phyloP scores from a whole-genome alignment of 1,284 basidiomycete species.

The Earliella scabrosa region DNA sequence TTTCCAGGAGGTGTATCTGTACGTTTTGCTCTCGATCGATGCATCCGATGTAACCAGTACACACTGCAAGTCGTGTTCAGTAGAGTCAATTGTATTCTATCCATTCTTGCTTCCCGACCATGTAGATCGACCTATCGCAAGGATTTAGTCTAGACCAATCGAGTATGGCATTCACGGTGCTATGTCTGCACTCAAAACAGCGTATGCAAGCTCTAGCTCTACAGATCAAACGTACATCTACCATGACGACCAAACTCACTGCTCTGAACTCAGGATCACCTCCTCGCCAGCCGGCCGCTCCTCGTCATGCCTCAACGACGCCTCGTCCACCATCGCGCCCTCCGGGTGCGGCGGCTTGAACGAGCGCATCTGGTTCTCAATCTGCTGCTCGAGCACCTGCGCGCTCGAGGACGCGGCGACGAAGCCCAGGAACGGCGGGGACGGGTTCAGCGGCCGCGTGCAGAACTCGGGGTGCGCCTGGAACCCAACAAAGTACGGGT shows the following conservation, averaged over 20 bases:
- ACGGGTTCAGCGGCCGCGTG: constrained; percentile 97
- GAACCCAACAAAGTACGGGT: constrained; percentile 94
- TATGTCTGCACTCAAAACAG: no score
- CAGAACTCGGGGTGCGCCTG: constrained; percentile 99
- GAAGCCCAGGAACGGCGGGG: constrained; percentile 96
- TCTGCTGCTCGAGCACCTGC: constrained; percentile 74
- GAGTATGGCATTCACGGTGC: no score
- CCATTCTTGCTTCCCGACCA: no score
- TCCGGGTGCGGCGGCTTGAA: constrained; percentile 58
- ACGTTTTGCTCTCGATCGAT: constrained; percentile 14
- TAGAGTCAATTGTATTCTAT: constrained; percentile 24
- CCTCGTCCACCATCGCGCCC: constrained; percentile 53
- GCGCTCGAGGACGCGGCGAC: constrained; percentile 83
- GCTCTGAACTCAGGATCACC: constrained; percentile 31
- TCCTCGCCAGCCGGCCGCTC: constrained; percentile 32
- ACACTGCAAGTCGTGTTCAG: constrained; percentile 5
- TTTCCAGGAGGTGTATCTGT: constrained; percentile 6
- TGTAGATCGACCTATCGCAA: no score
- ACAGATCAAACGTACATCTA: no score
- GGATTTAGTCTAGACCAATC: no score
- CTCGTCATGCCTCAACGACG: constrained; percentile 39
- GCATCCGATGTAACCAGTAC: constrained; percentile 17
- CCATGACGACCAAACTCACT: no score
- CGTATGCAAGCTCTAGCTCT: no score
- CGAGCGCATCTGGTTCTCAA: constrained; percentile 61